Evolutionary conservation across 176 grass and related monocot species (phyloP), one percentile per base, ranked within the genome.

Genomic region (Ananas comosus): DNA sequence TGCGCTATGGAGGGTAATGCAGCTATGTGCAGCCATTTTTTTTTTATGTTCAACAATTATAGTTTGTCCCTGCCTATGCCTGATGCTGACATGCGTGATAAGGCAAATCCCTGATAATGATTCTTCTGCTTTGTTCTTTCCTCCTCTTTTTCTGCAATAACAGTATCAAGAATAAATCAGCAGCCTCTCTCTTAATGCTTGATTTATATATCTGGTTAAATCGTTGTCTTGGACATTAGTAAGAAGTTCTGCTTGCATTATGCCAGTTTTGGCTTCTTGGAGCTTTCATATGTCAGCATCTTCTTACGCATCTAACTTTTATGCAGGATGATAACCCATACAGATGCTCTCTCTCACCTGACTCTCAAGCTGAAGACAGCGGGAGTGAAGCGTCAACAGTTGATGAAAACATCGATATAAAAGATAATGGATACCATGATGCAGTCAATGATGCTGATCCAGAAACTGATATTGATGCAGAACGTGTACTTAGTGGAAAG

Each of bases 341-440:
- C 49, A 88, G 87, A 76, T 88, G 82, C 69, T 94, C 95, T 67
- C 76, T 87, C 29, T 97, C 93, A 77, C 85, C 82, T 53, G 87
- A 90, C 72, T 94, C 87, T 86, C 95, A 88, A 71, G 84, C 83
- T 64, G 87, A 89, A 82, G 90, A 91, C 53, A 91, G 80, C 64
- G 82, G 75, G 59, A 99, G 80, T 84, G 90, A 94, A 79, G 95
- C 86, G 65, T 99, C 90, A 67, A 79, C 87, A 58, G 85, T 82
- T 76, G 82, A 91, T 74, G 90, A 79, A 69, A 87, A 82, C 61
- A 66, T 82, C 23, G 82, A 82, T 81, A 71, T 76, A 24, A 91
- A 91, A 80, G 87, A 77, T 58, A 99, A 88, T 85, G 95, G 95
- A 9, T 99, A 91, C 80, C 95, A 99, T 49, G 87, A 93, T 80